These are phyloP conservation scores for Paramecium tetraurelia DNA, from an alignment of 73 alveolate species.

Conservation along the genomic window DNA sequence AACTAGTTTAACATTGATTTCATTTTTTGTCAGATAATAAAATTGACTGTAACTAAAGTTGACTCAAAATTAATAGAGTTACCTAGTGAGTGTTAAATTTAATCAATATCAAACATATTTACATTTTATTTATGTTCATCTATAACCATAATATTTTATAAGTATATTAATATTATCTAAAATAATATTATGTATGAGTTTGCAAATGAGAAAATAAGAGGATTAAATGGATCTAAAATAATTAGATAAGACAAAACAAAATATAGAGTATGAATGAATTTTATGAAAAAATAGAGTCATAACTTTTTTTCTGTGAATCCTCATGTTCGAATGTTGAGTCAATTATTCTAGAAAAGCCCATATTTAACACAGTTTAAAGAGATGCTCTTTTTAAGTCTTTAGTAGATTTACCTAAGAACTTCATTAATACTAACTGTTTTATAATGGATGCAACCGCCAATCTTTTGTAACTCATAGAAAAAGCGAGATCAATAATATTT, in stretches of 20 bases:
- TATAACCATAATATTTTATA: background rate
- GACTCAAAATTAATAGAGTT: too few relatives aligned
- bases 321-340: background rate
- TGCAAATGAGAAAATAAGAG: background rate
- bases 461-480: background rate
- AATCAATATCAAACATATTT: too few relatives aligned
- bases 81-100: too few relatives aligned
- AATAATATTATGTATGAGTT: background rate
- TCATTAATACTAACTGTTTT: background rate
- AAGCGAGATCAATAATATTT: constrained; percentile 9
- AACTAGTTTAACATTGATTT: too few relatives aligned
- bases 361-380: constrained; percentile 15
- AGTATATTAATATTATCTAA: background rate
- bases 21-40: too few relatives aligned
- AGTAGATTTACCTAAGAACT: background rate
- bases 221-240: constrained; percentile 4
- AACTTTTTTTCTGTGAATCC: constrained; percentile 23
- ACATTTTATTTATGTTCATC: too few relatives aligned
- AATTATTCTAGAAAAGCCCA: background rate
- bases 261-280: background rate
- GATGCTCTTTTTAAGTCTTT: constrained; percentile 30
- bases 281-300: background rate
- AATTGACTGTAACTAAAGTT: too few relatives aligned
- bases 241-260: constrained; percentile 12
- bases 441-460: constrained; percentile 52